Evolutionary conservation across 257 asterid species (phyloP).

Genomic region (Solanum appendiculatum): DNA sequence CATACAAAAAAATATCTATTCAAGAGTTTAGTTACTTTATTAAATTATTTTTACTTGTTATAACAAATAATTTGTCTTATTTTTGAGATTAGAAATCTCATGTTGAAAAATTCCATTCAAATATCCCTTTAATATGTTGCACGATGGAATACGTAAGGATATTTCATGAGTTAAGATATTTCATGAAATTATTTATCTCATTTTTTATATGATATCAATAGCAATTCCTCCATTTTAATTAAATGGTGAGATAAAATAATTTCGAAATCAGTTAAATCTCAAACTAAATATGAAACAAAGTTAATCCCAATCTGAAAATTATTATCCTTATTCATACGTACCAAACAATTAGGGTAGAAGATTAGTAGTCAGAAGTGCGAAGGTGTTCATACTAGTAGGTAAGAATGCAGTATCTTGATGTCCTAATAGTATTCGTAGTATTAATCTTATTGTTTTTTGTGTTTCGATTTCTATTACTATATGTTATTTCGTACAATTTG

Average conservation of each 20-base stretch:
- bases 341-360: neutral
- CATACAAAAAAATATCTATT: too few species aligned
- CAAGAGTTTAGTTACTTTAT: too few species aligned
- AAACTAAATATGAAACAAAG: neutral
- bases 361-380: neutral
- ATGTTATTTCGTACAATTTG: neutral
- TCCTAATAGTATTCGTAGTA: neutral
- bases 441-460: neutral
- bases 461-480: neutral
- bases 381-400: neutral
- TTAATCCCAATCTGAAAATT: neutral
- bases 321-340: neutral
- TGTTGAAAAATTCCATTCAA: neutral
- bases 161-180: too few species aligned
- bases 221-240: neutral
- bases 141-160: neutral
- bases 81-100: neutral
- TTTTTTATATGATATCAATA: neutral
- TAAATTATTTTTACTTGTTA: neutral
- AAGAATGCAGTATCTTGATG: neutral
- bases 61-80: neutral
- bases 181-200: neutral
- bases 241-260: neutral
- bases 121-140: too few species aligned
- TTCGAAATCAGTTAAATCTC: neutral